Base-by-base conservation (phyloP, 768 basidiomycete species). In the Tylopilus sp. region DNA sequence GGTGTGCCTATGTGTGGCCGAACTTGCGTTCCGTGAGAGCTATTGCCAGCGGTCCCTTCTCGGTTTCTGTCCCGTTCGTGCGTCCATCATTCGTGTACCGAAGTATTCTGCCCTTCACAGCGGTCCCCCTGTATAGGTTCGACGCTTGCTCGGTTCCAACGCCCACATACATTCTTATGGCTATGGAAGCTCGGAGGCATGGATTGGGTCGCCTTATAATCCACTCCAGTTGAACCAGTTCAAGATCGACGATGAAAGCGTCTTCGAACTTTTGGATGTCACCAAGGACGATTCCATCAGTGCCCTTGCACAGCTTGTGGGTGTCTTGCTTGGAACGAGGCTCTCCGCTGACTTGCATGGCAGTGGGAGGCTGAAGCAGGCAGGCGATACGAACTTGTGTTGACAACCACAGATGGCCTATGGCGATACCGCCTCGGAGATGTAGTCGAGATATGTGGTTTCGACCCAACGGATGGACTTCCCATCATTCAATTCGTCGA, bases 361-460 rank as follows among this genome's bases (percentile, higher is more conserved):
- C 23, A 64, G 63, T 62, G 56, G 61, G 55, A 55, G 13, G 47
- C 53, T 9, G 41, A 57, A 33, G 3, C 25, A 11, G 55, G 59
- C 12, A 49, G 18, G 23, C 51, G 10, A 7, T 66, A 66, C 21
- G 61, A 64, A 22, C 3, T 50, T 25, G 51, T 64, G 26, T 18
- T 60, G 4, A 64, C 63, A 4, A 57, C 57, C 2, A 11, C 4
- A 10, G 43, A 60, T 1, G 60, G 61, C 8, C 17, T 65, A 30
- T 64, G 62, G 62, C 53, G 56, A 2, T 56, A 65, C 43, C 46
- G 51, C 23, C 51, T 62, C 5, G 52, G 52, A 1, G 60, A 65
- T 22, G 44, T 65, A 17, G 31, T 62, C 21, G 55, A 63, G 47
- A 41, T 64, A n/a, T 18, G 47, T 12, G 61, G 59, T 6, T 66